Conservation (phyloP, 2,329 filamentous ascomycete species). For the Pestalotiopsis fici region DNA sequence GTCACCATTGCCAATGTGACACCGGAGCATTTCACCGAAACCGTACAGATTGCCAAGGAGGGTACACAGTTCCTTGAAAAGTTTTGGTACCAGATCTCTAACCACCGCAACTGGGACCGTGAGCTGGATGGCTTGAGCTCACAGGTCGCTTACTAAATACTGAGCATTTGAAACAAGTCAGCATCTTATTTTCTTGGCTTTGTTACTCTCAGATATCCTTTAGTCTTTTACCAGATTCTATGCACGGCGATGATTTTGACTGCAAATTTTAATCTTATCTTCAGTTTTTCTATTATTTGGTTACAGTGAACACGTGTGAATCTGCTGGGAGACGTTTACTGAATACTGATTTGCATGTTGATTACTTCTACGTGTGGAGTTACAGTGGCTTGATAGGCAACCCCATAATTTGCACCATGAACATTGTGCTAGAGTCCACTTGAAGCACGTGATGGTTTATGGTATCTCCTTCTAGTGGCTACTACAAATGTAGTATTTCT, state of each 20-base stretch:
- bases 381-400: too few species aligned
- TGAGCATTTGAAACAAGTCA: neutral
- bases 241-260: too few species aligned
- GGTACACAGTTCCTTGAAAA: conserved; percentile 70
- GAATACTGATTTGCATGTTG: too few species aligned
- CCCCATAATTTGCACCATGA: neutral
- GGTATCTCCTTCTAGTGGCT: neutral
- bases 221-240: neutral
- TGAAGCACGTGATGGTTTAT: neutral
- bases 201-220: neutral
- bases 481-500: neutral
- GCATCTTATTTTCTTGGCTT: neutral
- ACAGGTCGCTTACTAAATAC: conserved; percentile 67
- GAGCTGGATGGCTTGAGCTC: conserved; percentile 70
- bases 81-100: conserved; percentile 69
- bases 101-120: conserved; percentile 73
- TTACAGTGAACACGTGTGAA: too few species aligned
- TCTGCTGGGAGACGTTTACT: too few species aligned
- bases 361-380: too few species aligned
- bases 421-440: neutral
- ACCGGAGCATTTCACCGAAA: conserved; percentile 61
- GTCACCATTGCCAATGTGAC: conserved; percentile 62
- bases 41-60: conserved; percentile 64
- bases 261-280: too few species aligned
- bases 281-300: too few species aligned